Base-by-base conservation (phyloP, 352 stramenopile genomes). In the Phytophthora tentaculata region DNA sequence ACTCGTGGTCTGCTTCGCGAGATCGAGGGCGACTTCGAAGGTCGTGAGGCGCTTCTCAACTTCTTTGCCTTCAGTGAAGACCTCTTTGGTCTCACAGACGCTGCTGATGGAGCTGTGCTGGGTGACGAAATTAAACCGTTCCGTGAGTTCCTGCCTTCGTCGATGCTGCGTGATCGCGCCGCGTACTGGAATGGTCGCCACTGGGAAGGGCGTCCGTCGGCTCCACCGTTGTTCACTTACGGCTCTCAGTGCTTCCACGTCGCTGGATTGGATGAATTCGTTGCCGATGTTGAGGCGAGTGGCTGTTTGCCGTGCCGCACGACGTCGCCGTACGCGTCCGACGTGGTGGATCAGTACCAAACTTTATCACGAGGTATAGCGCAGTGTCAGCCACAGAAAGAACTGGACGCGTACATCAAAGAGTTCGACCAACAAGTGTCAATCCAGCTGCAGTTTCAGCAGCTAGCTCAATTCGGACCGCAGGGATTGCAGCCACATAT, bases 1-100 rank as follows among this genome's bases (percentile, higher is more conserved):
- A 97, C 77, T 24, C 80, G 90, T 35, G 79, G 90, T 3, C 52
- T 93, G 1, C 54, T 93, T 26, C 74, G 79, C 17, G 87, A 95
- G 53, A 56, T 95, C 17, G 87, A 95, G 65, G 87, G 87, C 9
- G 85, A 94, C 39, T 95, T 94, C 64, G 87, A 95, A 83, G 84
- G 82, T 1, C 78, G 85, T 5, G 85, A 92, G 41, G 74, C 84
- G 1, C 69, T 95, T 28, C 57, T 93, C 44, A 85, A 90, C 62
- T 91, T 82, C 48, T 91, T 91, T 50, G 74, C 74, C 22, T 91
- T 94, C 32, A 81, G 80, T 12, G 77, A 94, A 69, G 66, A 89
- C 35, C 75, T 94, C 5, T 94, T 94, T 43, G 85, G 80, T 13
- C 64, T 94, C 3, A 37, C 57, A 2, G 82, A 90, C 55, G 57